A percentile compares a stretch with the other conserved stretches of the same genome.
These are phyloP conservation scores for Ophiostoma ulmi DNA, from an alignment of 2,329 filamentous ascomycete species.

Conservation along the genomic window DNA sequence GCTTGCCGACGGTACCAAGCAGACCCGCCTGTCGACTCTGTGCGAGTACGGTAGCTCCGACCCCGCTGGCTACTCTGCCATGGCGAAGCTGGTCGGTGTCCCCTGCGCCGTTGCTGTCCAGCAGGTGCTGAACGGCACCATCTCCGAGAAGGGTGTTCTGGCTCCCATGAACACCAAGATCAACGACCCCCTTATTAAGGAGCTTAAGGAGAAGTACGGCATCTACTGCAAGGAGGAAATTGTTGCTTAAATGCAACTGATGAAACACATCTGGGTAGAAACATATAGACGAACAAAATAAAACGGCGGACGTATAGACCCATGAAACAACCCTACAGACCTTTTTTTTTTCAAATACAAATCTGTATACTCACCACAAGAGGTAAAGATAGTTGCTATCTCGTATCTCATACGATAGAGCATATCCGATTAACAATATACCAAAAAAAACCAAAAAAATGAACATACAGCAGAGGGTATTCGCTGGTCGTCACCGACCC, in stretches of 20 bases:
- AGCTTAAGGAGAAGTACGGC: slow-evolving; percentile 55
- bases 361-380: too few relatives aligned
- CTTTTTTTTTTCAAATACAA: too few relatives aligned
- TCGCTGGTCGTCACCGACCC: slow-evolving; percentile 23
- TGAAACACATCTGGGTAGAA: neutral
- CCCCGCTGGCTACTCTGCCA: slow-evolving; percentile 68
- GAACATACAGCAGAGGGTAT: slow-evolving; percentile 22
- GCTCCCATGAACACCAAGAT: slow-evolving; percentile 63
- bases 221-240: slow-evolving; percentile 30
- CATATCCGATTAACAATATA: too few relatives aligned
- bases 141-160: slow-evolving; percentile 58
- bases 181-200: slow-evolving; percentile 65
- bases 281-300: neutral
- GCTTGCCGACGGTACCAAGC: slow-evolving; percentile 68
- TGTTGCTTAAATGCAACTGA: neutral
- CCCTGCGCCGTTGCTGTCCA: slow-evolving; percentile 58
- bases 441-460: neutral
- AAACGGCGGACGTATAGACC: neutral
- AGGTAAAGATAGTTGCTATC: too few relatives aligned
- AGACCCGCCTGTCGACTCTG: slow-evolving; percentile 76
- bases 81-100: slow-evolving; percentile 74
- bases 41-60: slow-evolving; percentile 62
- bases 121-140: slow-evolving; percentile 60
- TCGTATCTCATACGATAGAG: too few relatives aligned
- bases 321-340: neutral